phyloP scores from a whole-genome alignment of 2,329 filamentous ascomycete genomes.

The Ascosphaera apis region DNA sequence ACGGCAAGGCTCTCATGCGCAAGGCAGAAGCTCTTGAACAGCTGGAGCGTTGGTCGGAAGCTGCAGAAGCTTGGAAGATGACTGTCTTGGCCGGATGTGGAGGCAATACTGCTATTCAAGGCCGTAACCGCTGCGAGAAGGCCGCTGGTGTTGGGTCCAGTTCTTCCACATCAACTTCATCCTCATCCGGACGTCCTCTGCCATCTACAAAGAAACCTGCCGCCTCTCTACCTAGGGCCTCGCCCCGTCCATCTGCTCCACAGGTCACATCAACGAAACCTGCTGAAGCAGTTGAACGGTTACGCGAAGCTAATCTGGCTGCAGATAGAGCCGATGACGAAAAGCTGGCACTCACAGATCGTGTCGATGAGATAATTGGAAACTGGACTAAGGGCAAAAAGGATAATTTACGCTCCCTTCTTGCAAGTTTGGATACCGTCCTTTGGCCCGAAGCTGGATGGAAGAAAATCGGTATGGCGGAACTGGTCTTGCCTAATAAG shows the following conservation, averaged over 20 bases:
- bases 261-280: slow-evolving; percentile 18
- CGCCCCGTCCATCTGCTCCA: slow-evolving; percentile 19
- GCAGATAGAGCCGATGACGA: slow-evolving; percentile 77
- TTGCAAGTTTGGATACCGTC: slow-evolving; percentile 69
- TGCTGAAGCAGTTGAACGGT: slow-evolving; percentile 56
- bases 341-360: slow-evolving; percentile 70
- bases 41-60: slow-evolving; percentile 82
- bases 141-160: slow-evolving; percentile 46
- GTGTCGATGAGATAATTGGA: slow-evolving; percentile 56
- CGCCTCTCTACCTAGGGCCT: slow-evolving; percentile 15
- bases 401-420: slow-evolving; percentile 70
- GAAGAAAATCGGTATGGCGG: slow-evolving; percentile 91
- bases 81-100: slow-evolving; percentile 71
- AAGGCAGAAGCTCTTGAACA: slow-evolving; percentile 93
- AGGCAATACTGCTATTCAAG: slow-evolving; percentile 62
- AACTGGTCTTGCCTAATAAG: slow-evolving; percentile 77
- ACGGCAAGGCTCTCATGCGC: slow-evolving; percentile 75
- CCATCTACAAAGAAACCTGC: slow-evolving; percentile 8
- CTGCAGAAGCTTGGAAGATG: slow-evolving; percentile 53
- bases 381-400: slow-evolving; percentile 79
- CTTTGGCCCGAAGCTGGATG: slow-evolving; percentile 82
- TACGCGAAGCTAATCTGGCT: slow-evolving; percentile 65
- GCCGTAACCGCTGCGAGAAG: slow-evolving; percentile 71
- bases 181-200: slow-evolving; percentile 18
- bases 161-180: slow-evolving; percentile 24